Percentiles rank a stretch among this genome's conserved stretches.
Evolutionary conservation across 805 yeast genomes (phyloP).

Genomic region (Zygoascus ofunaensis): DNA sequence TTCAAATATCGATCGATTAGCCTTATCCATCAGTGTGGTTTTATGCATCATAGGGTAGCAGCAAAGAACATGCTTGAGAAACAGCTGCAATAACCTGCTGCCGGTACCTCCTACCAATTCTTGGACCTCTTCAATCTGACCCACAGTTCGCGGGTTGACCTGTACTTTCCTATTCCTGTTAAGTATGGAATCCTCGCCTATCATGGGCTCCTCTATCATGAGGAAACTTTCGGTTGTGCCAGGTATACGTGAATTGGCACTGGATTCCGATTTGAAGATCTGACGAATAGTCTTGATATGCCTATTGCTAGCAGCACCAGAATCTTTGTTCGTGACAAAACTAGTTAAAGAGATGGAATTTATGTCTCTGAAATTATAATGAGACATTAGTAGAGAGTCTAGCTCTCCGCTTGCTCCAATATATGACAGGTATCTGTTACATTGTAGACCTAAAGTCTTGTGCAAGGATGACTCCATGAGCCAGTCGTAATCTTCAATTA

Average conservation of each 20-base stretch:
- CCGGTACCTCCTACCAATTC: slow-evolving; percentile 19
- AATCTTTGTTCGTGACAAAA: slow-evolving; percentile 7
- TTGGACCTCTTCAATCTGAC: slow-evolving; percentile 20
- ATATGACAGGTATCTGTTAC: slow-evolving; percentile 21
- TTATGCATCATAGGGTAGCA: slow-evolving; percentile 22
- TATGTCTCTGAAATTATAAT: slow-evolving; percentile 18
- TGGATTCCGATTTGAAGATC: slow-evolving; percentile 1
- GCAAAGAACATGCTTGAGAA: slow-evolving; percentile 21
- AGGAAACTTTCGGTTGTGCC: slow-evolving; percentile 17
- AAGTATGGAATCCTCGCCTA: slow-evolving; percentile 8
- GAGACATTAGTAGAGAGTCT: slow-evolving; percentile 21
- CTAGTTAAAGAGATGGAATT: slow-evolving; percentile 14
- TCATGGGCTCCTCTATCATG: slow-evolving; percentile 17
- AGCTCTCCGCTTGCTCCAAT: slow-evolving; percentile 22
- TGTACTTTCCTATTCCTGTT: slow-evolving; percentile 11
- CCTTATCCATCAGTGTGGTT: slow-evolving; percentile 21
- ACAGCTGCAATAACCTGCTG: slow-evolving; percentile 17
- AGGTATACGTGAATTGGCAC: not conserved
- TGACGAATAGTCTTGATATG: slow-evolving; percentile 8
- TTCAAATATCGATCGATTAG: slow-evolving; percentile 19
- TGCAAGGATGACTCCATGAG: slow-evolving; percentile 19
- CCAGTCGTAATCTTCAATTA: slow-evolving; percentile 23
- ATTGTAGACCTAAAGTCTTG: slow-evolving; percentile 22
- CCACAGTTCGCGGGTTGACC: slow-evolving; percentile 18
- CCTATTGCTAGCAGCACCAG: not conserved